phyloP scores from a whole-genome alignment of 306 rosid species.

The Glycine tomentella region DNA sequence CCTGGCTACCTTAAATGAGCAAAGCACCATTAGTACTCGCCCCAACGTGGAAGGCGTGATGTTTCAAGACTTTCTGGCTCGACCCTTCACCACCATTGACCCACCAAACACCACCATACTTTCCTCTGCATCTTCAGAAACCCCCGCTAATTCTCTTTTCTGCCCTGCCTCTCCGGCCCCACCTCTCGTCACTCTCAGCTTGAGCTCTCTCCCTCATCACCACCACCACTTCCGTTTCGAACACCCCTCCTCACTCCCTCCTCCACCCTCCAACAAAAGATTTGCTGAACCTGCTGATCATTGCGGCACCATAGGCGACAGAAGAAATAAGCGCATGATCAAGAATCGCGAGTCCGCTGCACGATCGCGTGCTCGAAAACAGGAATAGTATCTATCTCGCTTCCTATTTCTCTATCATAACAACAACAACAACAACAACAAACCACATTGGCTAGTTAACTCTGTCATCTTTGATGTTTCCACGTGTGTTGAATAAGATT shows the following conservation, averaged over 20 bases:
- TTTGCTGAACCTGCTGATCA: constrained; percentile 47
- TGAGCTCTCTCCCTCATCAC: constrained; percentile 42
- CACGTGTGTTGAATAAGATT: no score
- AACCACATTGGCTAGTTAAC: no score
- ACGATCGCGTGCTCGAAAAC: constrained; percentile 90
- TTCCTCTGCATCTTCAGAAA: constrained; percentile 16
- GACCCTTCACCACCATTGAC: constrained; percentile 52
- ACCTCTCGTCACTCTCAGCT: constrained; percentile 56
- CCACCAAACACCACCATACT: constrained; percentile 21
- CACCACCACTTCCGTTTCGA: constrained; percentile 43
- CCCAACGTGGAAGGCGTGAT: constrained; percentile 41
- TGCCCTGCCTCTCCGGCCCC: constrained; percentile 34
- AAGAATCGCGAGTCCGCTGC: constrained; percentile 97
- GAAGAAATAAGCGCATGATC: constrained; percentile 82
- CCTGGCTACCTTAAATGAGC: constrained; percentile 53
- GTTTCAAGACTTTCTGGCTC: constrained; percentile 73
- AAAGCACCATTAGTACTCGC: neutral
- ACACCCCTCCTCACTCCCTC: neutral
- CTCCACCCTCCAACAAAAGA: constrained; percentile 41
- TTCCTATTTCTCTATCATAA: neutral
- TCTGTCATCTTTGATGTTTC: no score
- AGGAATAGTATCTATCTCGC: constrained; percentile 52
- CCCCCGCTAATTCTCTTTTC: constrained; percentile 1
- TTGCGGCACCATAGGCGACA: constrained; percentile 25
- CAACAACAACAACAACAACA: no score